These are phyloP conservation scores for Paecilomyces sp. DNA, from an alignment of 2,329 filamentous ascomycete genomes.

Conservation along the genomic window DNA sequence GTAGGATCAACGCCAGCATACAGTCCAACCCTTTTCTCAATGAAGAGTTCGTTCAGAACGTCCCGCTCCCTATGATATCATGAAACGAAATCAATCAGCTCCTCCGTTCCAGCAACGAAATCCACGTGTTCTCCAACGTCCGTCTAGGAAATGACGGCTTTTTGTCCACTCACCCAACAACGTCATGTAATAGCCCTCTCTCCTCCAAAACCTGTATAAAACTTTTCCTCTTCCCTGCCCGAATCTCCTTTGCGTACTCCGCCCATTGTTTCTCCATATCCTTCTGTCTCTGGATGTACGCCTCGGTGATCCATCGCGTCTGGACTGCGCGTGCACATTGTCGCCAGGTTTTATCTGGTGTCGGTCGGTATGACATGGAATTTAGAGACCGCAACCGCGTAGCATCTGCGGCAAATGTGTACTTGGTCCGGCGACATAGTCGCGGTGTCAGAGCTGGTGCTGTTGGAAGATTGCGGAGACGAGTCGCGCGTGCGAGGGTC, in stretches of 20 bases:
- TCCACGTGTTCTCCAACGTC: conserved; percentile 22
- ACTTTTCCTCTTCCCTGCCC: conserved; percentile 34
- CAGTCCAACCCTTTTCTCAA: conserved; percentile 38
- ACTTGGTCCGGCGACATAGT: conserved; percentile 16
- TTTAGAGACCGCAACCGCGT: conserved; percentile 10
- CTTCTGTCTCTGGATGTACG: conserved; percentile 27
- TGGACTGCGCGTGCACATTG: conserved; percentile 8
- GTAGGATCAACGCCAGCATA: conserved; percentile 46
- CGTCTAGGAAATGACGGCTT: not conserved
- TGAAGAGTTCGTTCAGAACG: conserved; percentile 36
- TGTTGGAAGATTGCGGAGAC: conserved; percentile 10
- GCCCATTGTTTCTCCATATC: conserved; percentile 36
- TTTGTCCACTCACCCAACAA: conserved; percentile 35
- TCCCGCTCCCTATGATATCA: conserved; percentile 29
- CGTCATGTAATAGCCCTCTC: conserved; percentile 38
- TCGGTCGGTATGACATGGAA: conserved; percentile 9
- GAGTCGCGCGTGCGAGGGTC: conserved; percentile 15
- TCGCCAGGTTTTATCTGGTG: conserved; percentile 1
- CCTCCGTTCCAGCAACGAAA: not conserved
- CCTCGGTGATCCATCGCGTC: conserved; percentile 31
- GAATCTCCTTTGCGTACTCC: conserved; percentile 34
- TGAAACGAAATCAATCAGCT: conserved; percentile 6
- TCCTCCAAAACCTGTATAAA: conserved; percentile 40
- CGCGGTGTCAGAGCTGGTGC: conserved; percentile 3
- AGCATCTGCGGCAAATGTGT: conserved; percentile 13